Evolutionary conservation across 2,329 filamentous ascomycete species (phyloP), one percentile per base, ranked within the genome.

Genomic region (Curvularia sp.): DNA sequence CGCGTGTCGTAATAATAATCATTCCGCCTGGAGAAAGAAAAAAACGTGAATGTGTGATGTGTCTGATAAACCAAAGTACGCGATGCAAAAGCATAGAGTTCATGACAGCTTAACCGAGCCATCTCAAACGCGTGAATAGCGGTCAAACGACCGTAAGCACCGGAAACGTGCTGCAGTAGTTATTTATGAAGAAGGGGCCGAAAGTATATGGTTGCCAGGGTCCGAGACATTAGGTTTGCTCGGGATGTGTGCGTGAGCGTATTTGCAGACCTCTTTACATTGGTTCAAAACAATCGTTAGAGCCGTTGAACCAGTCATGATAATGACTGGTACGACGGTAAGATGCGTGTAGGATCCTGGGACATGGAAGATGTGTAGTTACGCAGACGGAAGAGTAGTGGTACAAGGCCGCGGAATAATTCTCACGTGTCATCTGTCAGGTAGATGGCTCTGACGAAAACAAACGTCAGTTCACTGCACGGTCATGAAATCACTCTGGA

Each of bases 271-370:
- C 56, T 62, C 55, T 57, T 61, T 64, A 61, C 61, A 42, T 63
- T 53, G 55, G 58, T 61, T 67, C 38, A 28, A 54, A 48, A 64
- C 60, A 61, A 58, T 65, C 49, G 55, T 64, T 58, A 49, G 46
- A 50, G 38, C 59, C 43, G 42, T 43, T 51, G 24, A 18, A 53
- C 57, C 44, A 38, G 56, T 44, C 55, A 47, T 51, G 39, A 43
- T 46, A 39, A 57, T 48, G 57, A 42, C 48, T 42, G 43, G 48
- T 49, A 26, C 28, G 43, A 35, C 18, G 48, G 35, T 33, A 52
- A 48, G n/a, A 49, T 60, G 18, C 38, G 53, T 41, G 35, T 47
- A 59, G 47, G 52, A 48, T 46, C 31, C 49, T 60, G 44, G 48
- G 39, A 49, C 58, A 41, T 41, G 35, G 28, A 50, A 44, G 31